A percentile compares a stretch with the other conserved stretches of the same genome.
phyloP scores from a whole-genome alignment of 371 early-diverging fungal species.

The Gilbertella persicaria region DNA sequence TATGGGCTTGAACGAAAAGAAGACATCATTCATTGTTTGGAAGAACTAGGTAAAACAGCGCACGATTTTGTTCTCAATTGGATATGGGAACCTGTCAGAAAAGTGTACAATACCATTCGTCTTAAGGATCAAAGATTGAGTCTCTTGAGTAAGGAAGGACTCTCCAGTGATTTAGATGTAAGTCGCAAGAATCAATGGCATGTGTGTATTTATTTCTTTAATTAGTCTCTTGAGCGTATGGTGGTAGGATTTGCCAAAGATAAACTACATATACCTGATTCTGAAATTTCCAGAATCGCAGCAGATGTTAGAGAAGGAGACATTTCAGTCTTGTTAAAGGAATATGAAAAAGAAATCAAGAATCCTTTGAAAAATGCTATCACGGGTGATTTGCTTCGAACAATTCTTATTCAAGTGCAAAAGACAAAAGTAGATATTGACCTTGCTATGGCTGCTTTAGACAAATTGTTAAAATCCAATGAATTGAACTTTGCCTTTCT shows the following conservation, averaged over 20 bases:
- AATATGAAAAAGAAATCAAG: constrained; percentile 80
- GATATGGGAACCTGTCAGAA: constrained; percentile 75
- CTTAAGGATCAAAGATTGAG: constrained; percentile 75
- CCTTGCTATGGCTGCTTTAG: constrained; percentile 89
- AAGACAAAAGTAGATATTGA: constrained; percentile 92
- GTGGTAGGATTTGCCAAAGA: constrained; percentile 79
- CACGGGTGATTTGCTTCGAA: constrained; percentile 74
- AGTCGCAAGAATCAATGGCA: too few species aligned
- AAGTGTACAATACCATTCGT: constrained; percentile 86
- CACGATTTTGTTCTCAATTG: constrained; percentile 70
- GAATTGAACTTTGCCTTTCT: constrained; percentile 95
- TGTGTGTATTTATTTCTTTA: background rate
- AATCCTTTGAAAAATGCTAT: constrained; percentile 66
- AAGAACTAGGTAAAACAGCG: constrained; percentile 55
- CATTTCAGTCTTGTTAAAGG: constrained; percentile 73
- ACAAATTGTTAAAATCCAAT: constrained; percentile 91
- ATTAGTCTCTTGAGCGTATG: constrained; percentile 86
- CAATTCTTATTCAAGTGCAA: constrained; percentile 89
- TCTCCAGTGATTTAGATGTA: constrained; percentile 81
- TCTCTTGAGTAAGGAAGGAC: constrained; percentile 73
- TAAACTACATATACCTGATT: constrained; percentile 45
- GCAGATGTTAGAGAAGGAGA: constrained; percentile 73
- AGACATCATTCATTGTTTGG: constrained; percentile 45
- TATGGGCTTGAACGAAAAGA: constrained; percentile 53
- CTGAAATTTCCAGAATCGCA: constrained; percentile 40